A percentile compares a stretch with the other conserved stretches of the same genome.
Evolutionary conservation across 192 early-diverging fungal species (phyloP).

Genomic region (Neocallimastix lanati): DNA sequence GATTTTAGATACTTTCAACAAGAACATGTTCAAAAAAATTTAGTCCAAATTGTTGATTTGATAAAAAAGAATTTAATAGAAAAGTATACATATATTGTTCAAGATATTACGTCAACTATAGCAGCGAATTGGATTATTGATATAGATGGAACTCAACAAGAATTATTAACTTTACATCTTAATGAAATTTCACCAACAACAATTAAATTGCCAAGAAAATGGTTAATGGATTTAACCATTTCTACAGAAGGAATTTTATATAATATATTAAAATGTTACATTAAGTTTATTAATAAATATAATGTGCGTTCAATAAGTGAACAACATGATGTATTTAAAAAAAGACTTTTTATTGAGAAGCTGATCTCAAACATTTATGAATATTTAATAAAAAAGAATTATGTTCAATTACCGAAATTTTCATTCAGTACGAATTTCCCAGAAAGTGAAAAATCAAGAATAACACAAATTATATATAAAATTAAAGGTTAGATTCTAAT

Average conservation of each 20-base stretch:
- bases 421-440: background rate
- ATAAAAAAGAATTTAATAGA: background rate
- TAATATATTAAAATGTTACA: background rate
- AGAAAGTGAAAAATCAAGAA: background rate
- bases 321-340: background rate
- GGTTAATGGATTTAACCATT: background rate
- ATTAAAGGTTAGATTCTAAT: background rate
- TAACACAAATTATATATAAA: background rate
- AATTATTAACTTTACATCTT: background rate
- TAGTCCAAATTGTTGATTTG: background rate
- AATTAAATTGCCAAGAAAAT: background rate
- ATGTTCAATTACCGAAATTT: background rate
- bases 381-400: background rate
- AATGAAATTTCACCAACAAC: background rate
- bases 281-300: background rate
- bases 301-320: background rate
- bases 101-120: background rate
- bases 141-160: background rate
- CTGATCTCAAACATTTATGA: background rate
- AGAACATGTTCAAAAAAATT: background rate
- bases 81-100: background rate
- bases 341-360: background rate
- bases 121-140: background rate
- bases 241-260: background rate
- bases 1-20: background rate